Base-by-base conservation (phyloP, 495 filamentous ascomycete species). In the Penicillium lividum region DNA sequence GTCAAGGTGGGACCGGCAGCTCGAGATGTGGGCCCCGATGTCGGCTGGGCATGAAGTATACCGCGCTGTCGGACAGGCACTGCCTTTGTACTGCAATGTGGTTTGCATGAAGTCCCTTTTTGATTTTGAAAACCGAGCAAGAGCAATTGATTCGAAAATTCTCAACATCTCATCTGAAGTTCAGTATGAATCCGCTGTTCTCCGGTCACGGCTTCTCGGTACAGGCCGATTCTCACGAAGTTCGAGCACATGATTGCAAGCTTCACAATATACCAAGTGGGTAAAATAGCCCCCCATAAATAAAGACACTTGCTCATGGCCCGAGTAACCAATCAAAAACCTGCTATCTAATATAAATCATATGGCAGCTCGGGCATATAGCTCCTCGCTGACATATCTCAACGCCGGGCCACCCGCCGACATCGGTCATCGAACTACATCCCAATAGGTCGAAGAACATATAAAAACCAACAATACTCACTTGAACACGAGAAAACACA, bases 371-470 rank as follows among this genome's bases (percentile, higher is more conserved):
- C 22, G 22, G 22, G 22, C 33, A 36, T 36, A 11, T 11, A 3
- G 8, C 33, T 11, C 1, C 13, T 11, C 6, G 33, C 33, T 36
- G 33, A 36, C 33, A 36, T 9, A 36, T 11, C 33, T 36, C 9
- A 36, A 11, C 13, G 8, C 33, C 9, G 33, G 4, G 13, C 3
- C 9, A 4, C 9, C 33, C 8, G 33, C 51, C 51, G 51, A 53
- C 29, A 53, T 53, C 51, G 51, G 51, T 31, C 51, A 53, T 25
- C 51, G 49, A 53, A 53, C 33, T 53, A 53, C 51, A 53, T 18
- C 22, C 30, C 51, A 53, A 15, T 16, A 8, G 13, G 8, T 25
- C 18, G 33, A 16, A 4, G 16, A 53, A 28, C 30, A 42, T 22
- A 53, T 53, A 56, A 48, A 48, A 48, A 48, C 27, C 53, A 33